phyloP scores from a whole-genome alignment of 1,139 yeast species.

The Casaregolazyma lundiana region DNA sequence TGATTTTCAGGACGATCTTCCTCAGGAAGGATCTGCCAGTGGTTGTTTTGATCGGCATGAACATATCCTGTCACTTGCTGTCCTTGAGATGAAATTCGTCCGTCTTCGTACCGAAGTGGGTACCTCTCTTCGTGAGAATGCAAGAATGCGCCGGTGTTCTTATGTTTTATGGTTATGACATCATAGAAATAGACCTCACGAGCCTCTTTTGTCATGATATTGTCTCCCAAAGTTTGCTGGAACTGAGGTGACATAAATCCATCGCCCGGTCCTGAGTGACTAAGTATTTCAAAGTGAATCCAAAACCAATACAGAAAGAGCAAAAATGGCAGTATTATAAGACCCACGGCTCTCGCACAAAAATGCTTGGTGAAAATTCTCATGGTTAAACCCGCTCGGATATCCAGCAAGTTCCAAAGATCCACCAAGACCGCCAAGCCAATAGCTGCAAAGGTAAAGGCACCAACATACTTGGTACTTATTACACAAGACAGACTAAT shows the following conservation, averaged over 20 bases:
- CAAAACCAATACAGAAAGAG: constrained; percentile 91
- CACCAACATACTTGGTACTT: constrained; percentile 91
- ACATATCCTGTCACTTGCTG: constrained; percentile 85
- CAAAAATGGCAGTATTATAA: constrained; percentile 74
- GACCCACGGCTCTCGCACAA: constrained; percentile 64
- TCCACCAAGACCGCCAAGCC: constrained; percentile 84
- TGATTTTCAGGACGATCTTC: constrained; percentile 39
- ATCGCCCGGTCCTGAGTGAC: constrained; percentile 93
- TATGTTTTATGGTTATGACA: constrained; percentile 68
- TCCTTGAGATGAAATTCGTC: constrained; percentile 90
- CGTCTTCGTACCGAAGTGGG: constrained; percentile 94
- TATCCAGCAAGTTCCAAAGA: constrained; percentile 80
- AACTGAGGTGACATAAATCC: constrained; percentile 87
- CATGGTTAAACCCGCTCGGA: constrained; percentile 61
- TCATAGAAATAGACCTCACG: constrained; percentile 73
- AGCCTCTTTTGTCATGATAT: constrained; percentile 61
- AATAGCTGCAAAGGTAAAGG: constrained; percentile 78
- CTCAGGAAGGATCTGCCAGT: constrained; percentile 84
- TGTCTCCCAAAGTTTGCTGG: constrained; percentile 86
- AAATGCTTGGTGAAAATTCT: constrained; percentile 63
- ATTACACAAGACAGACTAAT: constrained; percentile 83
- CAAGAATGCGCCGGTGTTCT: constrained; percentile 65
- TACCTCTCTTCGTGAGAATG: constrained; percentile 75
- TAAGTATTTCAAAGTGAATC: constrained; percentile 77
- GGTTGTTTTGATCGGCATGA: constrained; percentile 49